Evolutionary conservation across 306 rosid genomes (phyloP).

Genomic region (Cicer chorassanicum): DNA sequence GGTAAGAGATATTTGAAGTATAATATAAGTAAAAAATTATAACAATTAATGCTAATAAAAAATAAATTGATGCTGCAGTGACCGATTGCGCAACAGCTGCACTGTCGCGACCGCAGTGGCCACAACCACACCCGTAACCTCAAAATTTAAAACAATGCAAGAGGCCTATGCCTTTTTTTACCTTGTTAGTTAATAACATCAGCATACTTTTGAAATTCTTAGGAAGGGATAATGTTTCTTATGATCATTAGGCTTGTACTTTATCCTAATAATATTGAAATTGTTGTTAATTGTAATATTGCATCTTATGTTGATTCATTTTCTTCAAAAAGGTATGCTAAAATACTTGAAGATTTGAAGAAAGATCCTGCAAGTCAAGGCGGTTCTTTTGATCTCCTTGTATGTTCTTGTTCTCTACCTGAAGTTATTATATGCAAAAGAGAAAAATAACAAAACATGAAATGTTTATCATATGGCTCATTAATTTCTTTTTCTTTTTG

Average conservation of each 20-base stretch:
- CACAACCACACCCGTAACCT: too few species aligned
- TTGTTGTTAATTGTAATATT: slow-evolving; percentile 9
- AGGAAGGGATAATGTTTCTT: slow-evolving; percentile 18
- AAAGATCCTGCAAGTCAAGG: slow-evolving; percentile 88
- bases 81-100: too few species aligned
- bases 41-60: too few species aligned
- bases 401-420: slow-evolving; percentile 46
- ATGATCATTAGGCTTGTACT: slow-evolving; percentile 5
- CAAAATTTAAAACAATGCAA: too few species aligned
- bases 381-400: slow-evolving; percentile 78
- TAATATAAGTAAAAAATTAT: too few species aligned
- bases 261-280: slow-evolving; percentile 23
- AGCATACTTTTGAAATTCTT: background rate
- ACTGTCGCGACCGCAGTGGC: too few species aligned
- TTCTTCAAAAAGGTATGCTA: slow-evolving; percentile 65
- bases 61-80: background rate
- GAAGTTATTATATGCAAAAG: slow-evolving; percentile 4
- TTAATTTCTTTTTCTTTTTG: background rate
- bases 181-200: background rate
- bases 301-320: slow-evolving; percentile 39
- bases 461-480: slow-evolving; percentile 19
- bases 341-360: slow-evolving; percentile 82
- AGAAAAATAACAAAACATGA: background rate
- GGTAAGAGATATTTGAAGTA: too few species aligned
- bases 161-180: background rate